A percentile compares a stretch with the other conserved stretches of the same genome.
Evolutionary conservation across 2,329 filamentous ascomycete genomes (phyloP).

Genomic region (Phialophora verrucosa): DNA sequence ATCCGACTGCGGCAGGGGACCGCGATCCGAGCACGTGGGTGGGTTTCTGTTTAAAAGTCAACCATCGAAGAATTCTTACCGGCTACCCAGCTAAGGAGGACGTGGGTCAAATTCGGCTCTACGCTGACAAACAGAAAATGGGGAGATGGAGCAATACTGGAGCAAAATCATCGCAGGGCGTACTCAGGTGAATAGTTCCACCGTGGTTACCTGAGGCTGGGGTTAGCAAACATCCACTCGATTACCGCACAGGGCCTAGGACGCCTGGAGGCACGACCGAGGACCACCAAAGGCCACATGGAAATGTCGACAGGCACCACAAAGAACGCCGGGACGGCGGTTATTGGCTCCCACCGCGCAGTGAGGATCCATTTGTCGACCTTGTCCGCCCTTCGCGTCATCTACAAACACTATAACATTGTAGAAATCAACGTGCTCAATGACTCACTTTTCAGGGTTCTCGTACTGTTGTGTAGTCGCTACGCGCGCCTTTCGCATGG

Average conservation of each 20-base stretch:
- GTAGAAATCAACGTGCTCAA: slow-evolving; percentile 3
- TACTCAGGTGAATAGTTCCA: background rate
- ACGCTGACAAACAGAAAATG: slow-evolving; percentile 26
- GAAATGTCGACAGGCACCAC: slow-evolving; percentile 3
- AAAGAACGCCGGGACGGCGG: background rate
- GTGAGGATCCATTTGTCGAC: background rate
- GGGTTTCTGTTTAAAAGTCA: background rate
- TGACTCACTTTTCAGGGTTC: slow-evolving; percentile 11
- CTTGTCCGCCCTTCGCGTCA: slow-evolving; percentile 18
- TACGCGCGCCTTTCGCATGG: slow-evolving; percentile 12
- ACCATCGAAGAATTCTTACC: background rate
- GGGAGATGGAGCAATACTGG: background rate
- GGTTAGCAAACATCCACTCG: slow-evolving; percentile 8
- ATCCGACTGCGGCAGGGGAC: background rate
- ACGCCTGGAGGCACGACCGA: background rate
- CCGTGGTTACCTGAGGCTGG: background rate
- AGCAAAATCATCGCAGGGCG: slow-evolving; percentile 18
- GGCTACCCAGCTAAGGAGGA: background rate
- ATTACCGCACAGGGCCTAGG: slow-evolving; percentile 10
- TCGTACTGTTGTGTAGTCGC: background rate
- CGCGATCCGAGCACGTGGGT: slow-evolving; percentile 10
- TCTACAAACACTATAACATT: slow-evolving; percentile 1
- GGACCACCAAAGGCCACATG: slow-evolving; percentile 12
- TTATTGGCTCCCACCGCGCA: slow-evolving; percentile 10
- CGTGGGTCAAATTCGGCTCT: slow-evolving; percentile 17